Base-by-base conservation (phyloP, 2,329 filamentous ascomycete genomes). In the Thelonectria rubi region DNA sequence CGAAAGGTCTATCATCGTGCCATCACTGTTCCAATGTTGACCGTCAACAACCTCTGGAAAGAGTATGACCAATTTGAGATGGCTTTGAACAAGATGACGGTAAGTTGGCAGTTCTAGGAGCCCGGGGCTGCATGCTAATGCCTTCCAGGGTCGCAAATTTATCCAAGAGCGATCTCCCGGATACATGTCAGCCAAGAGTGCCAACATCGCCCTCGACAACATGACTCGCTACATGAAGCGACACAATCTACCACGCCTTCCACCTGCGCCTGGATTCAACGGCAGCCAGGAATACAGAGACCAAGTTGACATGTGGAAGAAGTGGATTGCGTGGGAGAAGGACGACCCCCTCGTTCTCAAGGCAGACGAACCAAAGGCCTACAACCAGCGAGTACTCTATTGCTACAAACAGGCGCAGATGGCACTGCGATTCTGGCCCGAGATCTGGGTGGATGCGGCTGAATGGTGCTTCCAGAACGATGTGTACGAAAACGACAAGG, bases 61-160 rank as follows among this genome's bases (percentile, higher is more conserved):
- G 94, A 99, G 73, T 99, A 99, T 73, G 94, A 98, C 75, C 89
- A 92, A 68, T 99, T 99, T 73, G 95, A 99, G 78, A 93, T 95
- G 86, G 88, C 90, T 6, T 79, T 97, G 60, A 97, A 97, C 81
- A 98, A 97, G 77, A 87, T 93, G 67, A 96, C 93, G 43, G 92
- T 94, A 83, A 74, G 86, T 79, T 10, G 43, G 24, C 30, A 2
- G 15, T 12, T 32, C 30, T 10, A 11, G 4, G 2, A 30, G 7
- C 24, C 15, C 42, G 46, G 55, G 26, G 15, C n/a, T 55, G 66
- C 57, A 71, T 17, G 37, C 46, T 57, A 53, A 45, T 26, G 1
- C 5, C n/a, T 53, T 45, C 5, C 9, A 94, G 91, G 95, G 93
- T 43, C 92, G 94, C 21, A 98, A 98, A 78, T 94, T 97, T 69